Percentiles rank a stretch among this genome's conserved stretches.
Evolutionary conservation across 257 asterid species (phyloP).

Genomic region (Linderniella brevidens): DNA sequence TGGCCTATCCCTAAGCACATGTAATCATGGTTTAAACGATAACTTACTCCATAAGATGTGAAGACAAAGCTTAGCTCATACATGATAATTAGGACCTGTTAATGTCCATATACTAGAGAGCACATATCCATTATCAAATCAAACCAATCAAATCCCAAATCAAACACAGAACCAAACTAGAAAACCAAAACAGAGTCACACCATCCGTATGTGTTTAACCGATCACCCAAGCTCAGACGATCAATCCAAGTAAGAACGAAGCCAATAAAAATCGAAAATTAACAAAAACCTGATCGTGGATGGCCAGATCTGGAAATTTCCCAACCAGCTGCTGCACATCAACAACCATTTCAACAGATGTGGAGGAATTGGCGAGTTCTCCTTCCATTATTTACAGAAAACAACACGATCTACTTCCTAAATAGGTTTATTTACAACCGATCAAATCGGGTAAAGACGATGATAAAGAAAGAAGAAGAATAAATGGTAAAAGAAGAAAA

Average conservation of each 20-base stretch:
- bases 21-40: too few relatives aligned
- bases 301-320: conserved; percentile 20
- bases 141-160: too few relatives aligned
- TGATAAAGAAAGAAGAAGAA: not conserved
- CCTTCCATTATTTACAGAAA: conserved; percentile 9
- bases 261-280: too few relatives aligned
- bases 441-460: not conserved
- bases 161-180: too few relatives aligned
- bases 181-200: too few relatives aligned
- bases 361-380: conserved; percentile 21
- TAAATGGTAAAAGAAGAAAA: not conserved
- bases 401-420: conserved; percentile 8
- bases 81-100: too few relatives aligned
- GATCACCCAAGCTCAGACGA: not conserved
- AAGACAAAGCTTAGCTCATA: too few relatives aligned
- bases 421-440: not conserved
- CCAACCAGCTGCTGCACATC: conserved; percentile 15
- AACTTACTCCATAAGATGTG: too few relatives aligned
- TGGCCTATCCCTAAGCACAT: too few relatives aligned
- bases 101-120: too few relatives aligned
- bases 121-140: too few relatives aligned
- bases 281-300: conserved; percentile 26
- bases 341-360: conserved; percentile 19
- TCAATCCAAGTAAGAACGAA: not conserved
- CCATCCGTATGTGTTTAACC: not conserved